These are phyloP conservation scores for Jatropha podagrica DNA, from an alignment of 441 rosid genomes.

Conservation along the genomic window DNA sequence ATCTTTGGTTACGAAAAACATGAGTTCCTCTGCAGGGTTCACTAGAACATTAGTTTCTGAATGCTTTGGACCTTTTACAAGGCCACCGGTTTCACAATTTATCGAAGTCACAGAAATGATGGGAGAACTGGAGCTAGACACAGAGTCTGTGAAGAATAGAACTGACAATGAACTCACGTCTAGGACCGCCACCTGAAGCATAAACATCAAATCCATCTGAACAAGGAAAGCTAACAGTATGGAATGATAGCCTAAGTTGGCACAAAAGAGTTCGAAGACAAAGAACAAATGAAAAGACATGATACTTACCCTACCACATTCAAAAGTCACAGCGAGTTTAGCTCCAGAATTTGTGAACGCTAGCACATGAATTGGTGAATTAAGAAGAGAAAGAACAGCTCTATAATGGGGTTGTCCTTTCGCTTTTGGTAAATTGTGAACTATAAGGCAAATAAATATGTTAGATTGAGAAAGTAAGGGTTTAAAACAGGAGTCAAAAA, in stretches of 20 bases:
- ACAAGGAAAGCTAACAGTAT: slow-evolving; percentile 14
- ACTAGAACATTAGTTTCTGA: slow-evolving; percentile 31
- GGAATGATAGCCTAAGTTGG: slow-evolving; percentile 12
- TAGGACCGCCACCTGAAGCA: slow-evolving; percentile 58
- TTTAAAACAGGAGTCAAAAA: neutral
- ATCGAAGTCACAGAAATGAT: slow-evolving; percentile 49
- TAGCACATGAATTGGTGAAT: slow-evolving; percentile 52
- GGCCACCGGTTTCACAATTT: slow-evolving; percentile 29
- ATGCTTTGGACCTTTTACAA: slow-evolving; percentile 36
- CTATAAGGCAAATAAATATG: slow-evolving; percentile 31
- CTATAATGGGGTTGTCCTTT: slow-evolving; percentile 41
- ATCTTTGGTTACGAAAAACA: slow-evolving; percentile 54
- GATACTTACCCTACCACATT: slow-evolving; percentile 55
- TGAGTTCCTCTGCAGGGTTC: slow-evolving; percentile 37
- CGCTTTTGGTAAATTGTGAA: slow-evolving; percentile 43
- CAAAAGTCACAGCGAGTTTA: slow-evolving; percentile 62
- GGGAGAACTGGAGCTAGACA: slow-evolving; percentile 42
- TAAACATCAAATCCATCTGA: slow-evolving; percentile 24
- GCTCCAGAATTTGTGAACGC: slow-evolving; percentile 45
- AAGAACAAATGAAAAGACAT: slow-evolving; percentile 12
- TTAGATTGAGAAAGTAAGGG: slow-evolving; percentile 24
- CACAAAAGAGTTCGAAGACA: slow-evolving; percentile 6
- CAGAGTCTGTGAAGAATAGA: slow-evolving; percentile 44
- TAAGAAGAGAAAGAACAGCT: slow-evolving; percentile 51
- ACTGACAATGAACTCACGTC: slow-evolving; percentile 51